These are phyloP conservation scores for Dianthus caryophyllus DNA, from an alignment of 148 eudicot genomes.

Conservation along the genomic window DNA sequence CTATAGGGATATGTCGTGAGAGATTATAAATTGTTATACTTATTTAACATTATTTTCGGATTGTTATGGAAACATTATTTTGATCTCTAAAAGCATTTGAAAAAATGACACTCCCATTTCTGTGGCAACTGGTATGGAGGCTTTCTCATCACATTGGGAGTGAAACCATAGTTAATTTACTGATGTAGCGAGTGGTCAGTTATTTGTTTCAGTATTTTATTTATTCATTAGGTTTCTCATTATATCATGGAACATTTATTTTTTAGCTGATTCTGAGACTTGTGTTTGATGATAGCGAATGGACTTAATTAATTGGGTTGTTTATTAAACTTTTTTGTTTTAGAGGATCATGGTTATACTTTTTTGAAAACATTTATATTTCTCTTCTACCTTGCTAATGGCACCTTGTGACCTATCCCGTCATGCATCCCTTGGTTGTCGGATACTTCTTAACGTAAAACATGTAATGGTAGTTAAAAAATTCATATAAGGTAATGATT, in stretches of 20 bases:
- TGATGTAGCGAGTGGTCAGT: neutral
- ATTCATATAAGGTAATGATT: neutral
- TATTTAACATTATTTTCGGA: neutral
- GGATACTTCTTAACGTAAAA: neutral
- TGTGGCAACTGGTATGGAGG: too few relatives aligned
- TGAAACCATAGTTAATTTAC: neutral
- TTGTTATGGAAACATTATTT: neutral
- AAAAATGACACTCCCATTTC: too few relatives aligned
- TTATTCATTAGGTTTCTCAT: neutral
- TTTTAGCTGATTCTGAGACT: neutral
- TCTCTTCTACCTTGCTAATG: neutral
- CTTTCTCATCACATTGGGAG: neutral
- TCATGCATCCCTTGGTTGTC: neutral
- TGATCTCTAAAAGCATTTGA: neutral
- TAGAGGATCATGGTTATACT: too few relatives aligned
- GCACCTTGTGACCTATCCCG: neutral
- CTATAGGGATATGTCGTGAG: neutral
- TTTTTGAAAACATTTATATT: too few relatives aligned
- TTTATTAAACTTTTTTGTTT: too few relatives aligned
- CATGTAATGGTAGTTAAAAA: neutral
- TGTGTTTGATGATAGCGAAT: neutral
- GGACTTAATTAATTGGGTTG: neutral
- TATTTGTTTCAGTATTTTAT: neutral
- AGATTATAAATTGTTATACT: neutral
- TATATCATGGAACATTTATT: neutral